Evolutionary conservation across 108 stramenopile species (phyloP), one percentile per base, ranked within the genome.

Genomic region (Parmales sp.): DNA sequence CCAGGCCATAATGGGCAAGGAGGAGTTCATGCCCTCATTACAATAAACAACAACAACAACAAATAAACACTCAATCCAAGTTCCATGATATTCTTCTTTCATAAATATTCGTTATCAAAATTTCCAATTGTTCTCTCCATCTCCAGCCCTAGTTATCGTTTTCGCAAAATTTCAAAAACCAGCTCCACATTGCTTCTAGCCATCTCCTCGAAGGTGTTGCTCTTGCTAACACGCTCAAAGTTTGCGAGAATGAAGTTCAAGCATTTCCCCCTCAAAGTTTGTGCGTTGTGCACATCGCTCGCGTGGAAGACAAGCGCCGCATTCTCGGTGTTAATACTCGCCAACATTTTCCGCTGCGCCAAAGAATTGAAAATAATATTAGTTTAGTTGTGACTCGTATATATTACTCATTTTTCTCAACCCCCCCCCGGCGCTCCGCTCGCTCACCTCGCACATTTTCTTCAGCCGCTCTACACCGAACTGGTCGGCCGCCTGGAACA

Each of bases 371-470:
- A n/a, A n/a, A n/a, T n/a, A n/a, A n/a, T n/a, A n/a, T n/a, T n/a
- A n/a, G n/a, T n/a, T n/a, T n/a, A n/a, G n/a, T n/a, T n/a, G n/a
- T n/a, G n/a, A n/a, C n/a, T n/a, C n/a, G n/a, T n/a, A n/a, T n/a
- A n/a, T n/a, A n/a, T n/a, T n/a, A n/a, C n/a, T n/a, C n/a, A n/a
- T n/a, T n/a, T n/a, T n/a, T n/a, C n/a, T n/a, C n/a, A n/a, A n/a
- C n/a, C n/a, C n/a, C n/a, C n/a, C n/a, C n/a, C n/a, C n/a, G n/a
- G n/a, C n/a, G n/a, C n/a, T n/a, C n/a, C n/a, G n/a, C n/a, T n/a
- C n/a, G n/a, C n/a, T n/a, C n/a, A n/a, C n/a, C n/a, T 98, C 97
- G 72, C 97, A 98, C 83, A 97, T 93, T 1, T 81, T 72, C 74
- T 97, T 92, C 41, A 98, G 74, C 20, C 95, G 79, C 11, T 95